Base-by-base conservation (phyloP, 192 early-diverging fungal species). In the Gaertneriomyces sp. region DNA sequence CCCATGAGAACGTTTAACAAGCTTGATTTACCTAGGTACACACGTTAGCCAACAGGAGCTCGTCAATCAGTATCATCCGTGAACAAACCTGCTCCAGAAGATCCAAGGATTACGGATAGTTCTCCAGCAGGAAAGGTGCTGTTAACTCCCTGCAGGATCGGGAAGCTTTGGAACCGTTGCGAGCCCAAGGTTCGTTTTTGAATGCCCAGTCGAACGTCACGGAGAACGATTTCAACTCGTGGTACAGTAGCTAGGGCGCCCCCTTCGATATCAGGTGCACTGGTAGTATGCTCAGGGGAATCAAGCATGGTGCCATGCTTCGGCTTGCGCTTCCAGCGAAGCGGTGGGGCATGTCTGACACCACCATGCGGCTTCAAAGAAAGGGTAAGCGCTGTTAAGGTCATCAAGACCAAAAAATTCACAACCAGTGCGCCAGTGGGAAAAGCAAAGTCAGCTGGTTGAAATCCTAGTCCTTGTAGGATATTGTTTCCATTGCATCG, bases 81-180 rank as follows among this genome's bases (percentile, higher is more conserved):
- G 25, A 33, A 33, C 25, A 33, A 20, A 73, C 25, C 80, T 0
- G 76, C 68, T 11, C 81, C 81, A 14, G 69, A 72, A 3, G 76
- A 61, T 1, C 81, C 81, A 25, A 79, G 69, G 63, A 83, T 73
- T 14, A 79, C 73, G 8, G 72, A 71, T 33, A 83, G 63, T 38
- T 74, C 44, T 10, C 76, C 76, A 19, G 71, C 58, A 9, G 45
- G 59, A 47, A 83, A 74, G 0, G 17, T 4, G 7, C 67, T 61
- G 20, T 54, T 45, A n/a, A 80, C 57, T 47, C 33, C 49, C n/a
- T 76, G 52, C 43, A 80, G 47, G 61, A 80, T 74, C 11, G 56
- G 45, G 5, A 42, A 43, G 25, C 25, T 33, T 33, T 33, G 25
- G 25, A 59, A 55, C 25, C 39, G 41, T 19, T 25, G 59, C 39